Evolutionary conservation across 2,329 filamentous ascomycete species (phyloP).

Genomic region (Penicillium freii): DNA sequence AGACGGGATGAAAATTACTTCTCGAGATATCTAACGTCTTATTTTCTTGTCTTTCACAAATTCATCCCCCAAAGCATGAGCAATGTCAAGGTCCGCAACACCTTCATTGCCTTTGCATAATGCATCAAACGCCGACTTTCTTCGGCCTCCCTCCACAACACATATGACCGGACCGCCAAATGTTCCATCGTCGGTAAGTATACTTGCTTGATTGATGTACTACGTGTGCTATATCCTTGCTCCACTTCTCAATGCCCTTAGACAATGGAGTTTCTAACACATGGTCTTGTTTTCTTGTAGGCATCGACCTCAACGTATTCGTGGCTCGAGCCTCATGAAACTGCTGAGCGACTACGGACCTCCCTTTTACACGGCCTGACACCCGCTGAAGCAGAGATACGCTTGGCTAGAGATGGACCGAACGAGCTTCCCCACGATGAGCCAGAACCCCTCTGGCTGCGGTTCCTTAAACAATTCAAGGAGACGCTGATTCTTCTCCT

Average conservation of each 20-base stretch:
- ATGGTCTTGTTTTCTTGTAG: conserved; percentile 23
- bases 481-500: conserved; percentile 93
- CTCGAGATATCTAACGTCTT: conserved; percentile 17
- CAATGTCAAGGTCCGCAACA: conserved; percentile 63
- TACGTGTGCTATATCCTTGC: neutral
- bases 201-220: neutral
- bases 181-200: conserved; percentile 38
- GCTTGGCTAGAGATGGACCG: conserved; percentile 76
- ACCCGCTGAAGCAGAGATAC: conserved; percentile 73
- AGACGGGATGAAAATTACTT: conserved; percentile 31
- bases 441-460: conserved; percentile 89
- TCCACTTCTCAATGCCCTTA: neutral
- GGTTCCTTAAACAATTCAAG: conserved; percentile 94
- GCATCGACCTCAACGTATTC: conserved; percentile 54
- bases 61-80: conserved; percentile 42
- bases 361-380: conserved; percentile 81
- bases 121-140: conserved; percentile 38
- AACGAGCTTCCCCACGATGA: conserved; percentile 95
- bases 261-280: conserved; percentile 13
- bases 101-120: conserved; percentile 59
- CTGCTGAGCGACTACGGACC: conserved; percentile 72
- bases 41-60: conserved; percentile 5
- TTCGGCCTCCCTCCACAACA: conserved; percentile 31
- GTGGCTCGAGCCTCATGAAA: conserved; percentile 72
- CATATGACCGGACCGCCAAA: conserved; percentile 30